Base-by-base conservation (phyloP, 805 yeast species). In the Jamesozyma gamospora region DNA sequence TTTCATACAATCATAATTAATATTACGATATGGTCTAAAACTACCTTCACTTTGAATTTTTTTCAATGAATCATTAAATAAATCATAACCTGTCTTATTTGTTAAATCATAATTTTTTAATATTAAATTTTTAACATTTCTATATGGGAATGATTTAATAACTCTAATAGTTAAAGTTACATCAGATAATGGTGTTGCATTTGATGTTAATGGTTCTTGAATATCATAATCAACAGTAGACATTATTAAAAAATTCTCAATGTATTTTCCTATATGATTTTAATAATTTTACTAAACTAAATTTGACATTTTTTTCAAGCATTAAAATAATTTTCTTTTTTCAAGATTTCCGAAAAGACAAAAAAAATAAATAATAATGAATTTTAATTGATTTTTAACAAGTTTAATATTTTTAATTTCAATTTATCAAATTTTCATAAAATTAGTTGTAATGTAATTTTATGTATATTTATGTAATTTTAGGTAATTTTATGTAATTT, bases 81-180 rank as follows among this genome's bases (percentile, higher is more conserved):
- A 65, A 48, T 77, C 75, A 35, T 64, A 64, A 0, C 87, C 82
- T 0, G 86, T 84, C 39, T 80, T 76, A 9, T 63, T 65, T 43
- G 77, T 72, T 53, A 92, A 71, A 60, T 92, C 83, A 37, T 86
- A 70, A 48, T 79, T 73, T 21, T 70, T 74, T 34, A 87, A 61
- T 8, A 88, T 74, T 44, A 79, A 66, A 56, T 84, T 86, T 56
- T 79, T 80, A 37, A 85, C 88, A 51, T 90, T 87, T 64, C 96
- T 72, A 63, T 82, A 85, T 18, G 92, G 90, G 58, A 92, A 92
- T 1, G 96, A 86, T 57, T 90, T 90, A 53, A 92, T 75, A 17
- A 92, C 74, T 42, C 98, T 74, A 5, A 92, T 71, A 0, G 98
- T 92, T 32, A 92, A 62, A 12, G 86, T 75, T 0, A 95, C 79